Percentiles rank a stretch among this genome's conserved stretches.
Conservation (phyloP, 1,284 basidiomycete species). For the Volvariella volvacea region DNA sequence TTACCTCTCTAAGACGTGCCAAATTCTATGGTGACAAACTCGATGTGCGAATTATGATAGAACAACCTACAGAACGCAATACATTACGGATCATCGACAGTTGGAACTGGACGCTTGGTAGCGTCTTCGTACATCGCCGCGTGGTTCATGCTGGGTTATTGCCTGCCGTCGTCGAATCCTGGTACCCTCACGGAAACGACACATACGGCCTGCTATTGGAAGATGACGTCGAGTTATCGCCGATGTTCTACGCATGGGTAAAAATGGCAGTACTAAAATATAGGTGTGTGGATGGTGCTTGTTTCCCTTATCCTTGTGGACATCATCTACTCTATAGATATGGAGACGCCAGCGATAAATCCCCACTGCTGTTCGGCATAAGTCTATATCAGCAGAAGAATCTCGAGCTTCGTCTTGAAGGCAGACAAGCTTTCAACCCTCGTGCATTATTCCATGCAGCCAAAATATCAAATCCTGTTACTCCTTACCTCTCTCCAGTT, state of each 20-base stretch:
- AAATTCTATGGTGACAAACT: slow-evolving; percentile 65
- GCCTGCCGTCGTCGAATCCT: slow-evolving; percentile 77
- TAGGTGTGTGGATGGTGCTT: slow-evolving; percentile 36
- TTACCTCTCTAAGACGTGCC: slow-evolving; percentile 53
- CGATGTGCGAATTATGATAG: slow-evolving; percentile 62
- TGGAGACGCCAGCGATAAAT: slow-evolving; percentile 31
- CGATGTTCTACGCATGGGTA: slow-evolving; percentile 76
- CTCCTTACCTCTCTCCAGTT: slow-evolving; percentile 76
- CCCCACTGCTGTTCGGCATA: slow-evolving; percentile 60
- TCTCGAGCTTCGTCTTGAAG: slow-evolving; percentile 63
- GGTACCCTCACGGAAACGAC: slow-evolving; percentile 71
- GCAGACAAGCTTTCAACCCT: slow-evolving; percentile 63
- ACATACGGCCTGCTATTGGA: slow-evolving; percentile 75
- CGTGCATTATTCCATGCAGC: slow-evolving; percentile 44
- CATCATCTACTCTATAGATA: slow-evolving; percentile 37
- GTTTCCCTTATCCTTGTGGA: neutral
- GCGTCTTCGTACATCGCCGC: slow-evolving; percentile 57
- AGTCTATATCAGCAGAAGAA: slow-evolving; percentile 81
- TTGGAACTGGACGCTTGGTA: slow-evolving; percentile 56
- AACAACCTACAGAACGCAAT: slow-evolving; percentile 61
- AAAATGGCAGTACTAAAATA: slow-evolving; percentile 73
- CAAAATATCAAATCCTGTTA: slow-evolving; percentile 35
- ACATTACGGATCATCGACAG: slow-evolving; percentile 47
- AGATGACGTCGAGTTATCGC: slow-evolving; percentile 79
- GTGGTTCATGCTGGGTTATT: slow-evolving; percentile 72